Conservation (phyloP, 192 early-diverging fungal species). For the Bifiguratus adelaidae region DNA sequence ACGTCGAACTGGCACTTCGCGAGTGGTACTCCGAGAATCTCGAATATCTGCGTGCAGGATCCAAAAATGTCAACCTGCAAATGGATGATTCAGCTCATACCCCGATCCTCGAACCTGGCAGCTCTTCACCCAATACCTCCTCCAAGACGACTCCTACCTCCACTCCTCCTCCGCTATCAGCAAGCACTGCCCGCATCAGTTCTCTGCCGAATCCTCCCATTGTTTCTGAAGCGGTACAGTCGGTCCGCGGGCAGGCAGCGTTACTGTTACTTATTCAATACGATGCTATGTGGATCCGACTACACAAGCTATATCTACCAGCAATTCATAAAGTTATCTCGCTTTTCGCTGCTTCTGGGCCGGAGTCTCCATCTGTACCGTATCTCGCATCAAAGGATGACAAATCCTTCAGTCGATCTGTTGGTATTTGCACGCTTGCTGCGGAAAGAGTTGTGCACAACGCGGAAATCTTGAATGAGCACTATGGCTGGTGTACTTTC, state of each 20-base stretch:
- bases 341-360: background rate
- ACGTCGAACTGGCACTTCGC: too few relatives aligned
- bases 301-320: constrained; percentile 19
- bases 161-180: too few relatives aligned
- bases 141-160: too few relatives aligned
- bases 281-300: constrained; percentile 11
- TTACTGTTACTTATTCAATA: constrained; percentile 19
- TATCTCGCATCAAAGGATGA: background rate
- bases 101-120: too few relatives aligned
- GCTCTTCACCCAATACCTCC: too few relatives aligned
- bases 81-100: too few relatives aligned
- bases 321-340: constrained; percentile 1
- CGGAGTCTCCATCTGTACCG: background rate
- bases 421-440: constrained; percentile 14
- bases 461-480: constrained; percentile 9
- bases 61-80: too few relatives aligned
- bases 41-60: too few relatives aligned
- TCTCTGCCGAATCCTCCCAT: too few relatives aligned
- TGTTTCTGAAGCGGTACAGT: too few relatives aligned
- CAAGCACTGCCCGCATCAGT: too few relatives aligned
- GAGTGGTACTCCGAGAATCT: too few relatives aligned
- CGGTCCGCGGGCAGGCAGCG: constrained; percentile 8
- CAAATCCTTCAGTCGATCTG: background rate
- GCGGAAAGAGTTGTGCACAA: constrained; percentile 13
- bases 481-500: constrained; percentile 20